Conservation (phyloP, 768 basidiomycete species). For the Heimioporus sp. region DNA sequence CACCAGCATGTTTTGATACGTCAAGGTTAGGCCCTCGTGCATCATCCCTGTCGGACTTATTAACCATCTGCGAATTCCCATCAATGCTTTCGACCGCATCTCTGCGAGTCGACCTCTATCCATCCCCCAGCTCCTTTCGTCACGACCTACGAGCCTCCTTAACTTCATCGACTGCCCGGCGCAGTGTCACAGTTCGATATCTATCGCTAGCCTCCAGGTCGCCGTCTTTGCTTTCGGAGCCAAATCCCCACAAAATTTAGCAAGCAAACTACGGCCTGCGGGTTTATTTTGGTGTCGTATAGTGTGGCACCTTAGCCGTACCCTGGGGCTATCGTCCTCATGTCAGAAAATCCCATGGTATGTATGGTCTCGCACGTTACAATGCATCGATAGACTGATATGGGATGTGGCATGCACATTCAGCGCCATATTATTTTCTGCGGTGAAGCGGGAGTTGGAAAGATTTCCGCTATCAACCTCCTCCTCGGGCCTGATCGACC, state of each 20-base stretch:
- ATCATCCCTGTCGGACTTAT: conserved; percentile 3
- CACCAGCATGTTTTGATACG: conserved; percentile 8
- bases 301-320: neutral
- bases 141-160: too few species aligned
- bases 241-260: too few species aligned
- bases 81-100: conserved; percentile 1
- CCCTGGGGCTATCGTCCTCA: neutral
- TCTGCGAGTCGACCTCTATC: neutral
- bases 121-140: neutral
- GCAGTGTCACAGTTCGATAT: neutral
- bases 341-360: conserved; percentile 8
- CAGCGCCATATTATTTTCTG: conserved; percentile 20
- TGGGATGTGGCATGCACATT: neutral
- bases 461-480: conserved; percentile 29
- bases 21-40: neutral
- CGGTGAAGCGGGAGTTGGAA: conserved; percentile 24
- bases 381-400: conserved; percentile 1
- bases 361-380: neutral
- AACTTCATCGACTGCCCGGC: neutral
- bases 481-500: conserved; percentile 7
- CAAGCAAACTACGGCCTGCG: neutral
- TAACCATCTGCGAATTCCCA: neutral
- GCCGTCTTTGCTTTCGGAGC: neutral
- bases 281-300: neutral
- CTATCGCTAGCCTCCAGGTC: neutral